phyloP scores from a whole-genome alignment of 495 filamentous ascomycete genomes.

The Sabuloglossum arenarium region DNA sequence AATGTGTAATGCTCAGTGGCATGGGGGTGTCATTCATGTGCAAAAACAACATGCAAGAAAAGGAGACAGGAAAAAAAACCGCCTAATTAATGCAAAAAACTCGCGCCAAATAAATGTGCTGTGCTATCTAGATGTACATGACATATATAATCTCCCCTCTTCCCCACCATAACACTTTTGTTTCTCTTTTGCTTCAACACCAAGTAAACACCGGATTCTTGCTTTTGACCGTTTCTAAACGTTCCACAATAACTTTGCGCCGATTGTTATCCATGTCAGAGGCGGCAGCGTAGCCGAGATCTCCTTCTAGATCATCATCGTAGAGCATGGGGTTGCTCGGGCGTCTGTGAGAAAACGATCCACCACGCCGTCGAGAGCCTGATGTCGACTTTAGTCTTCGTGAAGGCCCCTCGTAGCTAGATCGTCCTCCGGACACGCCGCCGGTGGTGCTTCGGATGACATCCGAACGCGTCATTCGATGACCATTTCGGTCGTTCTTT shows the following conservation, averaged over 20 bases:
- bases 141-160: too few relatives aligned
- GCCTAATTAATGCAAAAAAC: too few relatives aligned
- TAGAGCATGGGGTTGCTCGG: conserved; percentile 11
- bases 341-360: conserved; percentile 9
- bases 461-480: neutral
- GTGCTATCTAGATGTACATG: too few relatives aligned
- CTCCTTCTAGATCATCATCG: conserved; percentile 67
- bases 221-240: conserved; percentile 84
- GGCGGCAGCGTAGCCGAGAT: conserved; percentile 83
- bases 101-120: too few relatives aligned
- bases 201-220: conserved; percentile 94
- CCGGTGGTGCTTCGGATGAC: conserved; percentile 4
- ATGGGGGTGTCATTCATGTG: too few relatives aligned
- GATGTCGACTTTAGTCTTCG: conserved; percentile 4
- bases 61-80: too few relatives aligned
- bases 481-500: conserved; percentile 3
- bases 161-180: too few relatives aligned
- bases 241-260: conserved; percentile 88
- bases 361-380: conserved; percentile 8
- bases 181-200: conserved; percentile 44
- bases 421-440: neutral
- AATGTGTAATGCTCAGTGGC: too few relatives aligned
- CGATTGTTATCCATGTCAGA: conserved; percentile 79
- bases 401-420: conserved; percentile 22
- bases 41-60: too few relatives aligned